Evolutionary conservation across 139 green algal genomes (phyloP).

Genomic region (Nannochloris sp.): DNA sequence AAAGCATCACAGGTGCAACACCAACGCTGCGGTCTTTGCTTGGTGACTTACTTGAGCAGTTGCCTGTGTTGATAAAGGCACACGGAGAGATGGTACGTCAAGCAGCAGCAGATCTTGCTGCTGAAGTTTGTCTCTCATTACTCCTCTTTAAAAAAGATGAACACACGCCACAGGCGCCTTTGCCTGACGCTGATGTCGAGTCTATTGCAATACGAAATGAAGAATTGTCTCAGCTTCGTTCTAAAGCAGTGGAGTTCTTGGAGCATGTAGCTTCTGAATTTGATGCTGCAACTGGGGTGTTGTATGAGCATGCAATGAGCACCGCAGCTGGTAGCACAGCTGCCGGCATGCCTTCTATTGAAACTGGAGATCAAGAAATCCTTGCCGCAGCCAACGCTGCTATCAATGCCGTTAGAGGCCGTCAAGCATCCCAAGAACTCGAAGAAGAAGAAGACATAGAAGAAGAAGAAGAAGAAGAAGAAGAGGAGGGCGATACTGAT

Average conservation of each 20-base stretch:
- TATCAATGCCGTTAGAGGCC: neutral
- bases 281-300: neutral
- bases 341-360: neutral
- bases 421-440: neutral
- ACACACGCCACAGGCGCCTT: neutral
- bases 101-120: conserved; percentile 18
- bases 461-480: neutral
- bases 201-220: too few relatives aligned
- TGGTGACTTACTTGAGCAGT: conserved; percentile 35
- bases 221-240: conserved; percentile 16
- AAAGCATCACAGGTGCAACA: neutral
- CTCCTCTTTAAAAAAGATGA: conserved; percentile 7
- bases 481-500: neutral
- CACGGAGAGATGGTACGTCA: conserved; percentile 3
- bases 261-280: conserved; percentile 21
- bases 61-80: conserved; percentile 7
- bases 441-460: neutral
- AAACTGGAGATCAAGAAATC: neutral
- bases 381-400: neutral
- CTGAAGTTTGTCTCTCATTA: conserved; percentile 17
- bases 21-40: conserved; percentile 12
- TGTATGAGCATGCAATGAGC: neutral
- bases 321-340: neutral
- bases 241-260: conserved; percentile 5
- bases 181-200: neutral